A percentile compares a stretch with the other conserved stretches of the same genome.
These are phyloP conservation scores for Trametes villosa DNA, from an alignment of 768 basidiomycete genomes.

Conservation along the genomic window DNA sequence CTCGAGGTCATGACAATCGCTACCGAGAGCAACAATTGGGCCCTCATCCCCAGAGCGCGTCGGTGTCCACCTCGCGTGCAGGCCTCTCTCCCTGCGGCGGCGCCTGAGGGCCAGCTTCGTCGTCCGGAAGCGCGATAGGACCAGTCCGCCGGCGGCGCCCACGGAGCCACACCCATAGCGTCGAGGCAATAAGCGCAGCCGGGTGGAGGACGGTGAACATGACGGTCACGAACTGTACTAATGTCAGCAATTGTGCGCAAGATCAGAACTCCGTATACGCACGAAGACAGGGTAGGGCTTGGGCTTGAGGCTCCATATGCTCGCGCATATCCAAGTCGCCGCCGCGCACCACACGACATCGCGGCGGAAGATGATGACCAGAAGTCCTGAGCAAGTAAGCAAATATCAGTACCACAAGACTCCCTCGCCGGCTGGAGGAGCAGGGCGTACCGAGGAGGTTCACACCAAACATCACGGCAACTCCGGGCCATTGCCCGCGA, in stretches of 20 bases:
- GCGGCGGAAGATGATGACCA: constrained; percentile 57
- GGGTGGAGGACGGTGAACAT: constrained; percentile 72
- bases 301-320: constrained; percentile 61
- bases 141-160: constrained; percentile 36
- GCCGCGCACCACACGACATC: constrained; percentile 80
- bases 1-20: no score
- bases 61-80: constrained; percentile 25
- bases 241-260: background rate
- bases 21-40: no score
- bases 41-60: constrained; percentile 26
- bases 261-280: constrained; percentile 31
- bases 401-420: background rate
- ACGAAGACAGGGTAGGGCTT: constrained; percentile 72
- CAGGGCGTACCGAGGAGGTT: constrained; percentile 46
- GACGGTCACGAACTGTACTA: constrained; percentile 57
- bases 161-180: constrained; percentile 42
- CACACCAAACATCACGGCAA: constrained; percentile 66
- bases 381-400: constrained; percentile 41
- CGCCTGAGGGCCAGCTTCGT: constrained; percentile 20
- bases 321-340: constrained; percentile 73
- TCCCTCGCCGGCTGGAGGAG: background rate
- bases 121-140: constrained; percentile 49
- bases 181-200: constrained; percentile 52
- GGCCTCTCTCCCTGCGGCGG: constrained; percentile 10
- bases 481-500: constrained; percentile 72